Conservation (phyloP, 345 rosid species). For the Rhodamnia rubescens region DNA sequence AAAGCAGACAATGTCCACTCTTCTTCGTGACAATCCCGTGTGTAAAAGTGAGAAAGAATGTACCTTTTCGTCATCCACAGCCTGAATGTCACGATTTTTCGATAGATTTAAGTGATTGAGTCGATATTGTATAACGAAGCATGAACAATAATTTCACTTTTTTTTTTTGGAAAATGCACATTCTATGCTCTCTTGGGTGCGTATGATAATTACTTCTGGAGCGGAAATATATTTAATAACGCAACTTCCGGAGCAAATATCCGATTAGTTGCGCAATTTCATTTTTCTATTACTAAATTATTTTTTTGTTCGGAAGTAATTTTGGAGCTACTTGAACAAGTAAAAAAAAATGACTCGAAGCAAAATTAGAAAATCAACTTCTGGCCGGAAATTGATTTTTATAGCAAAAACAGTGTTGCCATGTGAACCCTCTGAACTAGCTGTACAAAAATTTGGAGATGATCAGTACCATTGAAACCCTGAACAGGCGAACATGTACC, state of each 20-base stretch:
- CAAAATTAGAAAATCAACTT: too few relatives aligned
- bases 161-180: not conserved
- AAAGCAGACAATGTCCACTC: not conserved
- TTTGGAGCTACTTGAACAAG: too few relatives aligned
- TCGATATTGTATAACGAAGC: not conserved
- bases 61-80: not conserved
- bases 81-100: accelerated
- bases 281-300: too few relatives aligned
- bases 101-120: not conserved
- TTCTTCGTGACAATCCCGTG: not conserved
- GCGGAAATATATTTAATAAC: too few relatives aligned
- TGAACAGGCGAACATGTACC: not conserved
- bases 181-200: not conserved
- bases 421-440: too few relatives aligned
- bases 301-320: too few relatives aligned
- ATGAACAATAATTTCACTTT: not conserved
- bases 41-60: not conserved
- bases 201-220: too few relatives aligned
- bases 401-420: too few relatives aligned
- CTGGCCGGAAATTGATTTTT: too few relatives aligned
- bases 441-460: not conserved
- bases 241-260: too few relatives aligned
- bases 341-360: too few relatives aligned
- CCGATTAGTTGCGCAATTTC: too few relatives aligned
- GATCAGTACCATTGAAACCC: not conserved